Evolutionary conservation across 345 rosid genomes (phyloP).

Genomic region (Triadica sebifera): DNA sequence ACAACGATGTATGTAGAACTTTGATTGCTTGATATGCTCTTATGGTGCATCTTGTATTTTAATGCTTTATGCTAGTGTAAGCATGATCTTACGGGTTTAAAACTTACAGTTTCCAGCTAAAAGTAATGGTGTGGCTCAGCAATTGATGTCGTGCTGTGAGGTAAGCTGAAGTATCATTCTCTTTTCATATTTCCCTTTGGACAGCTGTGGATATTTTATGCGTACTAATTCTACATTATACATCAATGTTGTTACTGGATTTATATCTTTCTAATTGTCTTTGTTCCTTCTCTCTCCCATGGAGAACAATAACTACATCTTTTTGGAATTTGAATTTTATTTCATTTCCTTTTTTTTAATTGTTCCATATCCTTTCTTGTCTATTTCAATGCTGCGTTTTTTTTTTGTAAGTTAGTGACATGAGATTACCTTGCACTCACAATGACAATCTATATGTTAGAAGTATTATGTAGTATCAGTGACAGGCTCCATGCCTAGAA

Average conservation of each 20-base stretch:
- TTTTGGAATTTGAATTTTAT: background rate
- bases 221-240: background rate
- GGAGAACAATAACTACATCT: background rate
- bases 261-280: background rate
- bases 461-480: background rate
- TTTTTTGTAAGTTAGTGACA: background rate
- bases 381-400: background rate
- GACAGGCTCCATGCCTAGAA: background rate
- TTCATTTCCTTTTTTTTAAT: background rate
- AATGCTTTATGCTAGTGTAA: background rate
- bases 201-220: background rate
- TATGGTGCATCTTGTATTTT: background rate
- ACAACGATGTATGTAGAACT: background rate
- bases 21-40: background rate
- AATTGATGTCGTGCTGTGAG: constrained; percentile 77
- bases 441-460: too few relatives aligned
- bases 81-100: constrained; percentile 20
- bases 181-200: background rate
- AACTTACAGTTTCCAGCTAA: constrained; percentile 49
- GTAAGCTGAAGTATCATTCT: constrained; percentile 34
- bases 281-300: background rate
- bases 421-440: background rate
- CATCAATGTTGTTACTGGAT: background rate
- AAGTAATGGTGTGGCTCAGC: constrained; percentile 64
- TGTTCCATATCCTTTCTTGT: background rate